Percentiles rank a stretch among this genome's conserved stretches.
These are phyloP conservation scores for Sporothrix curviconia DNA, from an alignment of 2,329 filamentous ascomycete genomes.

Conservation along the genomic window DNA sequence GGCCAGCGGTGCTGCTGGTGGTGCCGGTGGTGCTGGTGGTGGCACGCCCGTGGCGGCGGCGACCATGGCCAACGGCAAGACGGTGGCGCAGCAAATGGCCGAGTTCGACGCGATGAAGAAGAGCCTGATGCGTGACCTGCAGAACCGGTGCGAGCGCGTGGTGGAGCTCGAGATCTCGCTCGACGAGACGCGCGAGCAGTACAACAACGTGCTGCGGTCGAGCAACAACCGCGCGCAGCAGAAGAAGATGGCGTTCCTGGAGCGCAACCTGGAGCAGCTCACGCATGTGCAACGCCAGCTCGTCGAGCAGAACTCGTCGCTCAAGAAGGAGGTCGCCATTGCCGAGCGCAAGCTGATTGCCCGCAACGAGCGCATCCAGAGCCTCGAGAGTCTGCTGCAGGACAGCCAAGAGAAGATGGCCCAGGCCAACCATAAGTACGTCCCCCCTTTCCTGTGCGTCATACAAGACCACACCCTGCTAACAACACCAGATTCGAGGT, in stretches of 20 bases:
- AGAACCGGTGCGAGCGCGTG: conserved; percentile 96
- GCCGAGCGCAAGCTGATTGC: conserved; percentile 96
- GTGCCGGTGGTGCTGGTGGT: background rate
- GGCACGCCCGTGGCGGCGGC: conserved; percentile 18
- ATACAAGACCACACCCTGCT: too few relatives aligned
- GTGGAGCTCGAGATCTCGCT: conserved; percentile 97
- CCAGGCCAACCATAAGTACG: conserved; percentile 92
- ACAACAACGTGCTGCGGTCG: conserved; percentile 94
- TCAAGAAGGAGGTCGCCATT: conserved; percentile 99
- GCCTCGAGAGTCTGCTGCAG: conserved; percentile 82
- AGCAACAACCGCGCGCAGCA: conserved; percentile 98
- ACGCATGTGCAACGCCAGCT: conserved; percentile 96
- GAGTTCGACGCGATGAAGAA: conserved; percentile 99
- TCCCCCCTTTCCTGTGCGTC: too few relatives aligned
- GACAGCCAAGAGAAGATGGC: conserved; percentile 98
- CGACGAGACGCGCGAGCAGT: conserved; percentile 95
- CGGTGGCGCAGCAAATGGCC: conserved; percentile 92
- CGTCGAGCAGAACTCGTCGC: conserved; percentile 90
- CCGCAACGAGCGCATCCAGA: conserved; percentile 92
- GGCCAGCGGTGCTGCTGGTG: conserved; percentile 46
- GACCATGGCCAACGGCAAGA: conserved; percentile 75
- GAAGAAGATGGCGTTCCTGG: conserved; percentile 99
- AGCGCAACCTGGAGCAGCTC: conserved; percentile 94
- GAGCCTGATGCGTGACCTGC: conserved; percentile 94
- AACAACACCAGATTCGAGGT: conserved; percentile 74